Base-by-base conservation (phyloP, 306 rosid genomes). In the Leucaena leucocephala region DNA sequence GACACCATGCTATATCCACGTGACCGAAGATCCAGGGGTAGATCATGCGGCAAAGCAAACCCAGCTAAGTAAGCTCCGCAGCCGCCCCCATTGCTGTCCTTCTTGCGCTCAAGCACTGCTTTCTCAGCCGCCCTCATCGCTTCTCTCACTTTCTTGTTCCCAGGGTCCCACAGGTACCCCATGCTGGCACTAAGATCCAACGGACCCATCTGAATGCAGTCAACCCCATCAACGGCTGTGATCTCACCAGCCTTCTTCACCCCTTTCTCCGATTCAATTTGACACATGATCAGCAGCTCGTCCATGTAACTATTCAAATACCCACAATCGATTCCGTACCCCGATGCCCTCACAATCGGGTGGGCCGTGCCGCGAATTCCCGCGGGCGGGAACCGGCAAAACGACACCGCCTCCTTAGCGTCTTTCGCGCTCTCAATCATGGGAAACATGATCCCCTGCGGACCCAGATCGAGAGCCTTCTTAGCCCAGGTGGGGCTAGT, bases 341-440 rank as follows among this genome's bases (percentile, higher is more conserved):
- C 68, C 0, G 97, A 93, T 10, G 94, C 93, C 12, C 98, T 83
- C 0, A 92, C 91, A 43, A 91, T 82, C 7, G 97, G 81, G 84
- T 95, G 97, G 48, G 95, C 97, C 19, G 93, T 81, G 3, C 97
- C 97, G n/a, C 95, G 94, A 77, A 83, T 13, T 1, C 97, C 98
- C 2, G 80, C 42, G 0, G 94, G 97, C 2, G 91, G 97, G 80
- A 84, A 93, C 15, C 84, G 87, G 83, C 97, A 90, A 22, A 57
- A 89, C 12, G 93, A 95, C 7, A 92, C 98, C 0, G 97, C 97
- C 11, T 85, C 34, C 9, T 55, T 71, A 17, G 98, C 98, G 8
- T 54, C 82, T n/a, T 83, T 35, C 0, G 88, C 63, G 81, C 84
- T 50, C n/a, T 92, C 97, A 65, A 95, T 78, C 94, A 95, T 87